These are phyloP conservation scores for Zea luxurians DNA, from an alignment of 176 grass and related monocot genomes.

Conservation along the genomic window DNA sequence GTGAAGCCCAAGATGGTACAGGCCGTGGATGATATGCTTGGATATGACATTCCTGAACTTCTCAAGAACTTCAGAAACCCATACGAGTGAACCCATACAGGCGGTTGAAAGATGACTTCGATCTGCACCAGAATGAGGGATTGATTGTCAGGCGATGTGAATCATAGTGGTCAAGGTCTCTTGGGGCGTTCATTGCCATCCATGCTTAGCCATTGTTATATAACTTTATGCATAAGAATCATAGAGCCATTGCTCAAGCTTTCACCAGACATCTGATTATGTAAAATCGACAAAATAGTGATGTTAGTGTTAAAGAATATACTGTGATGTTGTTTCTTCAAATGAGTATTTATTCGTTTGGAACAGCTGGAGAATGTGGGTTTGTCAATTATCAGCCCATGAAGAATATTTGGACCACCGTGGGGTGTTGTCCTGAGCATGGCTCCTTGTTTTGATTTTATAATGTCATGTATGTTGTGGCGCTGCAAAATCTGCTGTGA, in stretches of 20 bases:
- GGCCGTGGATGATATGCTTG: constrained; percentile 91
- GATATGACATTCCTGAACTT: constrained; percentile 87
- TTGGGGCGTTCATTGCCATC: background rate
- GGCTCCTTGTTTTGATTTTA: background rate
- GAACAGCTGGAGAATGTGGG: background rate
- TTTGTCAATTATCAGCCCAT: background rate
- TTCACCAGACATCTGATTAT: background rate
- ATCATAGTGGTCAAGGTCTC: background rate
- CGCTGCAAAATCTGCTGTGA: background rate
- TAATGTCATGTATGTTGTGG: background rate
- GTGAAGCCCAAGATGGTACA: constrained; percentile 96
- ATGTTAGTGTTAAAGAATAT: background rate
- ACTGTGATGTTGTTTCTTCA: background rate
- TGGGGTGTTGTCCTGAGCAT: background rate
- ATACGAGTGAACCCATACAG: constrained; percentile 53
- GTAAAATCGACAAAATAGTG: constrained; percentile 9
- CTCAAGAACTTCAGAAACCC: constrained; percentile 89
- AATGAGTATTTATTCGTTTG: constrained; percentile 17
- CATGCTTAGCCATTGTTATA: constrained; percentile 24
- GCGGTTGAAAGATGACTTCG: background rate
- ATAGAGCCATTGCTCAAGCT: constrained; percentile 14
- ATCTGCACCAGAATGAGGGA: constrained; percentile 6
- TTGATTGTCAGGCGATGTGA: background rate
- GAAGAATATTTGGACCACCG: constrained; percentile 6
- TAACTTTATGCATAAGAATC: constrained; percentile 30